Percentiles rank a stretch among this genome's conserved stretches.
phyloP scores from a whole-genome alignment of 495 filamentous ascomycete species.

The Schizothecium vesticola region DNA sequence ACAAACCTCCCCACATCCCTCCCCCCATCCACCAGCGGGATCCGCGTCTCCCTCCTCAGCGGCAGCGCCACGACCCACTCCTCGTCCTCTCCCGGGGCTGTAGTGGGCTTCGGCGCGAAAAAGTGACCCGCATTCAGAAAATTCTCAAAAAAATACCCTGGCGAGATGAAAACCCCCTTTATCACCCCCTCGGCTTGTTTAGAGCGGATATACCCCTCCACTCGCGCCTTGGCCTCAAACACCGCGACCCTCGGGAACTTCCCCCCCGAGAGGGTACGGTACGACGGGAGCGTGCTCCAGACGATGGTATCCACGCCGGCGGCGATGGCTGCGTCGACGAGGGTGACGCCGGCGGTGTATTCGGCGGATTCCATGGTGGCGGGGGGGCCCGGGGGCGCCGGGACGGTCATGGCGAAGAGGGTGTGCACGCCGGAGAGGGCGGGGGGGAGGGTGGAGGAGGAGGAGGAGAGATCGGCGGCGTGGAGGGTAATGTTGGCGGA shows the following conservation, averaged over 20 bases:
- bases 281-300: slow-evolving; percentile 42
- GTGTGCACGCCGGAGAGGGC: slow-evolving; percentile 44
- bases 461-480: slow-evolving; percentile 34
- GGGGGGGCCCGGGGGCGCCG: slow-evolving; percentile 19
- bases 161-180: slow-evolving; percentile 40
- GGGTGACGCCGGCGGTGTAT: slow-evolving; percentile 26
- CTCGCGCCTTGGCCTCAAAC: slow-evolving; percentile 42
- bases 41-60: slow-evolving; percentile 15
- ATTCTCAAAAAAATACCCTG: slow-evolving; percentile 49
- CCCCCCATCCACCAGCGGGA: slow-evolving; percentile 43
- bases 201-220: slow-evolving; percentile 44
- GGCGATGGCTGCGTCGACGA: slow-evolving; percentile 42
- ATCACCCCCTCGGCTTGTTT: slow-evolving; percentile 40
- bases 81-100: slow-evolving; percentile 27
- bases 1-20: slow-evolving; percentile 50
- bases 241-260: slow-evolving; percentile 31
- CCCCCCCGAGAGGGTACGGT: slow-evolving; percentile 31
- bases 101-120: slow-evolving; percentile 19
- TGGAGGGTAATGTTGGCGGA: slow-evolving; percentile 35
- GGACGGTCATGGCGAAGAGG: slow-evolving; percentile 44
- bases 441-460: slow-evolving; percentile 33
- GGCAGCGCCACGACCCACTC: slow-evolving; percentile 25
- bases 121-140: slow-evolving; percentile 26
- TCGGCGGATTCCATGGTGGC: slow-evolving; percentile 4
- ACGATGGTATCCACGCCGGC: slow-evolving; percentile 45